phyloP scores from a whole-genome alignment of 495 filamentous ascomycete species.

The Lasiosphaeris hirsuta region DNA sequence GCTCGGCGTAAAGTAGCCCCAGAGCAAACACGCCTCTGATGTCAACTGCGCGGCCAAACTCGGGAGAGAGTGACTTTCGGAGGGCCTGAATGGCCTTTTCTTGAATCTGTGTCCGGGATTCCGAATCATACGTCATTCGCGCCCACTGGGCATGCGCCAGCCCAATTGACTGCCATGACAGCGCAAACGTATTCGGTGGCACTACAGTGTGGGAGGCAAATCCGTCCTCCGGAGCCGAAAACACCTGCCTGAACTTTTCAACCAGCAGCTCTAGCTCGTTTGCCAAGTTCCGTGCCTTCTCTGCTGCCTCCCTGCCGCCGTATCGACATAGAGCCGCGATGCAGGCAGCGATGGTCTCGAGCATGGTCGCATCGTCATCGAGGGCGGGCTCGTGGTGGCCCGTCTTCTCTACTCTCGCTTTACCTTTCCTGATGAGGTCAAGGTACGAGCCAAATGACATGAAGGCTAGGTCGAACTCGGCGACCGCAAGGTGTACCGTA shows the following conservation, averaged over 20 bases:
- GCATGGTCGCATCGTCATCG: conserved; percentile 69
- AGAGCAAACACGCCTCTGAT: conserved; percentile 74
- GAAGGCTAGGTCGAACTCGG: conserved; percentile 84
- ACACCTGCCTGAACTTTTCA: conserved; percentile 29
- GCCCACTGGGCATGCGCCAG: conserved; percentile 84
- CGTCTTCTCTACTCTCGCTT: conserved; percentile 73
- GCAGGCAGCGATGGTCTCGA: conserved; percentile 73
- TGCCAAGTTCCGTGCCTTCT: conserved; percentile 69
- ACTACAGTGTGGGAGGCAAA: conserved; percentile 30
- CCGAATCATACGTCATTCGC: conserved; percentile 67
- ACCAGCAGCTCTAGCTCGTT: conserved; percentile 62
- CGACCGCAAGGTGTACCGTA: conserved; percentile 76
- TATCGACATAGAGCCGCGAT: conserved; percentile 79
- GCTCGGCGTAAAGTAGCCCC: conserved; percentile 76
- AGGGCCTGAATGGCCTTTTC: conserved; percentile 70
- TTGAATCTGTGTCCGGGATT: conserved; percentile 64
- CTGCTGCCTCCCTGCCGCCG: conserved; percentile 67
- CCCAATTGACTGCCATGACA: conserved; percentile 76
- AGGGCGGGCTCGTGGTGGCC: conserved; percentile 68
- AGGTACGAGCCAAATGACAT: conserved; percentile 87
- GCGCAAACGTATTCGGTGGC: conserved; percentile 53
- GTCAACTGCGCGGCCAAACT: conserved; percentile 57
- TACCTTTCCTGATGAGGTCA: conserved; percentile 76
- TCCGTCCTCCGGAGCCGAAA: conserved; percentile 34
- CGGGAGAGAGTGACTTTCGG: conserved; percentile 63